These are phyloP conservation scores for Vaccinium myrtillus DNA, from an alignment of 148 eudicot species.

Conservation along the genomic window DNA sequence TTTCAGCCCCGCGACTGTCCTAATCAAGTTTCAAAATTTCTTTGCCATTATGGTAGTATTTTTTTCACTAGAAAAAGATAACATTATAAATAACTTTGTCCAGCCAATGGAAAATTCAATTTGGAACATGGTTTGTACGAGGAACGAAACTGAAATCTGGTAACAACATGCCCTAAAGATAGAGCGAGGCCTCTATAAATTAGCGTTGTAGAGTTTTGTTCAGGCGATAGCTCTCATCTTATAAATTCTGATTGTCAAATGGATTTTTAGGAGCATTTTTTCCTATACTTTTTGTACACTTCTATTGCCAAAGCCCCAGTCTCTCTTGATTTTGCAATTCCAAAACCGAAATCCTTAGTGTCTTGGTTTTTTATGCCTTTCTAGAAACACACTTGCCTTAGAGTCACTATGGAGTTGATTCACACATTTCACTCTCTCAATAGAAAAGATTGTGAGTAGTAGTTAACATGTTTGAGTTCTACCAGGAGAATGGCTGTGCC, in stretches of 20 bases:
- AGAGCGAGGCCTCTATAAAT: not conserved
- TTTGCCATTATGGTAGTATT: too few species aligned
- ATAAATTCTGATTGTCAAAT: not conserved
- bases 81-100: too few species aligned
- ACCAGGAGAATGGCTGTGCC: conserved; percentile 31
- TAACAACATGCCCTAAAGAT: not conserved
- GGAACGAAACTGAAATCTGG: not conserved
- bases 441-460: not conserved
- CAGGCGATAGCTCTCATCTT: not conserved
- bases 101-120: not conserved
- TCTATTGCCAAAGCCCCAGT: not conserved
- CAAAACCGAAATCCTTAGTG: not conserved
- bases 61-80: too few species aligned
- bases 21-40: too few species aligned
- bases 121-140: not conserved
- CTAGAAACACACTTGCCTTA: not conserved
- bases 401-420: not conserved
- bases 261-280: not conserved
- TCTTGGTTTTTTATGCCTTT: not conserved
- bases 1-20: too few species aligned
- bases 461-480: conserved; percentile 1
- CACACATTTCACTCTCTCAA: not conserved
- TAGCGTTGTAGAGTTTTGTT: not conserved
- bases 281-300: not conserved
- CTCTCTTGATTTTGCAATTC: not conserved